Evolutionary conservation across 495 filamentous ascomycete species (phyloP).

Genomic region (Penicillium silybi): DNA sequence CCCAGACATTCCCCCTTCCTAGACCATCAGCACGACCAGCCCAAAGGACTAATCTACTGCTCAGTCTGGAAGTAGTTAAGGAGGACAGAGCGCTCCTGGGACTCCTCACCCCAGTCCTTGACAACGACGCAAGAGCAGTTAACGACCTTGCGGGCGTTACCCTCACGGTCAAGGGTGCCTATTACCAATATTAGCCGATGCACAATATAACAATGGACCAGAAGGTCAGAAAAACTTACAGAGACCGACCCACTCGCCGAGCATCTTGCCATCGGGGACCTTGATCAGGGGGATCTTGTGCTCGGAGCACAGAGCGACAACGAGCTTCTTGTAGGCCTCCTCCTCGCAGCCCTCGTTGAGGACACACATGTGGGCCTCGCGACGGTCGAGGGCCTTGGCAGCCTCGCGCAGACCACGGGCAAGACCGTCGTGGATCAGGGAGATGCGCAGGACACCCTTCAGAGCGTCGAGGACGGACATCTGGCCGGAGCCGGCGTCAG

Average conservation of each 20-base stretch:
- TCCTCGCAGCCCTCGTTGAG: conserved; percentile 98
- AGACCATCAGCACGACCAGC: conserved; percentile 11
- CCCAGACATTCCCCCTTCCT: conserved; percentile 3
- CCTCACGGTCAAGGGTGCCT: conserved; percentile 98
- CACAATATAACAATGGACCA: too few relatives aligned
- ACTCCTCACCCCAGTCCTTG: conserved; percentile 99
- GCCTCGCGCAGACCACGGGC: conserved; percentile 97
- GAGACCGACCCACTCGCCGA: conserved; percentile 99
- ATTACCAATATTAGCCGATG: conserved; percentile 20
- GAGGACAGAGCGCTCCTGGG: conserved; percentile 93
- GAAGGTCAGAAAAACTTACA: conserved; percentile 60
- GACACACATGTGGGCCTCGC: conserved; percentile 99
- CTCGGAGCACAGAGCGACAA: conserved; percentile 94
- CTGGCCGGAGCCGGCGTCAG: conserved; percentile 78
- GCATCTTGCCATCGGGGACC: conserved; percentile 98
- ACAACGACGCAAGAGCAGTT: conserved; percentile 99
- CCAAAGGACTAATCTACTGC: conserved; percentile 47
- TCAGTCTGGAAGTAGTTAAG: conserved; percentile 99
- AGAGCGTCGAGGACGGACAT: conserved; percentile 98
- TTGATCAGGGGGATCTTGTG: conserved; percentile 99
- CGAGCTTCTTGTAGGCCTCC: conserved; percentile 99
- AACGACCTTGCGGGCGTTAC: conserved; percentile 98
- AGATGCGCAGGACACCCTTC: conserved; percentile 94
- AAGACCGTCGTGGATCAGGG: conserved; percentile 98
- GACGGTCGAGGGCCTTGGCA: conserved; percentile 92